phyloP scores from a whole-genome alignment of 2,329 filamentous ascomycete genomes.

The Aspergillus aculeatus region DNA sequence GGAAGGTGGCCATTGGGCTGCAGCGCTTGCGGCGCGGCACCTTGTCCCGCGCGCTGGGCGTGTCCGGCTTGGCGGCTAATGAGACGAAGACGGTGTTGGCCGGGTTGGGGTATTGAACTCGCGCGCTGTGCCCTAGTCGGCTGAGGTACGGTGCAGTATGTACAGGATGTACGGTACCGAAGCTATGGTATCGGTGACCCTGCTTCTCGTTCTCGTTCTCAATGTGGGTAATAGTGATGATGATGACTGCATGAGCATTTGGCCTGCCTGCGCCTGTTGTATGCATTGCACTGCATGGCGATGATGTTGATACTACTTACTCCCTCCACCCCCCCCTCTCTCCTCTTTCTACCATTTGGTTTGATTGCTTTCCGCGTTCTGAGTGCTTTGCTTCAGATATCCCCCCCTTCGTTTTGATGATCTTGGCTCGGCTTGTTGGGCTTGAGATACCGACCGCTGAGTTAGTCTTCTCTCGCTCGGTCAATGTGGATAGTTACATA shows the following conservation, averaged over 20 bases:
- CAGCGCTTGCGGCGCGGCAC: constrained; percentile 56
- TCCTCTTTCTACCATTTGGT: background rate
- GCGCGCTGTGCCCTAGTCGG: too few relatives aligned
- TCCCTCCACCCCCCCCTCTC: background rate
- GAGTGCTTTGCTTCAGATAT: background rate
- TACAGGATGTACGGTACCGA: too few relatives aligned
- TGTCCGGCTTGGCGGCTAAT: constrained; percentile 33
- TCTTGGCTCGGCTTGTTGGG: too few relatives aligned
- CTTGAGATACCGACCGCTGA: too few relatives aligned
- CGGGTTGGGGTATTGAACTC: constrained; percentile 18
- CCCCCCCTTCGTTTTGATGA: background rate
- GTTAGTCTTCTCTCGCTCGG: too few relatives aligned
- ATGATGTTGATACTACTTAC: background rate
- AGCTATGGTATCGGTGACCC: too few relatives aligned
- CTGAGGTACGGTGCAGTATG: too few relatives aligned
- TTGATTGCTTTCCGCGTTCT: background rate
- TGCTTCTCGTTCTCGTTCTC: too few relatives aligned
- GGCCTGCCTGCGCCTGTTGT: background rate
- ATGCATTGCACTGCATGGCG: background rate
- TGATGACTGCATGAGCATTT: background rate
- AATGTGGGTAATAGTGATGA: background rate
- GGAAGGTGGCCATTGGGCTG: constrained; percentile 62
- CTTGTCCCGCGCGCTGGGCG: constrained; percentile 55
- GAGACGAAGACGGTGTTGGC: constrained; percentile 22
- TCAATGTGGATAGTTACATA: too few relatives aligned